phyloP scores from a whole-genome alignment of 768 basidiomycete species.

The Rhizopogon vinicolor region DNA sequence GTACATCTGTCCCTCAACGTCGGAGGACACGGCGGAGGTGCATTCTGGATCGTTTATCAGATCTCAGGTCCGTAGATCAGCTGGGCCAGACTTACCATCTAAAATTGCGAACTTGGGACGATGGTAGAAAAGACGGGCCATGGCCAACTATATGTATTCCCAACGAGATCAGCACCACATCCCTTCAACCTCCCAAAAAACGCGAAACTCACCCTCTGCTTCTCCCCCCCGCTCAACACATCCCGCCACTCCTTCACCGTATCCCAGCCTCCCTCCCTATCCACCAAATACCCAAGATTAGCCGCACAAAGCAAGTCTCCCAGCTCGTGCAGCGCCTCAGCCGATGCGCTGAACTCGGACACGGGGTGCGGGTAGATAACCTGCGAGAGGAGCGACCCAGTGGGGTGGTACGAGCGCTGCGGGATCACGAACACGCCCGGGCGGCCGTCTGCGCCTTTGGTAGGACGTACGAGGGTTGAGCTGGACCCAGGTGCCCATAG shows the following conservation, averaged over 20 bases:
- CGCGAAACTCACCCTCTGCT: constrained; percentile 64
- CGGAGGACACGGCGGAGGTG: constrained; percentile 92
- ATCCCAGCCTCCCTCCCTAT: constrained; percentile 84
- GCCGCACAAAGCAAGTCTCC: constrained; percentile 76
- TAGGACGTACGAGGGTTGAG: constrained; percentile 17
- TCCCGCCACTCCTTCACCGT: constrained; percentile 96
- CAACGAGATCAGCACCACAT: constrained; percentile 3
- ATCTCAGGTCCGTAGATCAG: constrained; percentile 30
- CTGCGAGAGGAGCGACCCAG: constrained; percentile 86
- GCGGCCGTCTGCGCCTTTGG: constrained; percentile 32
- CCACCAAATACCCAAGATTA: constrained; percentile 80
- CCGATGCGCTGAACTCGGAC: neutral
- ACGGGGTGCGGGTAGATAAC: constrained; percentile 57
- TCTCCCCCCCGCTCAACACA: constrained; percentile 94
- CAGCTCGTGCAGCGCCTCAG: constrained; percentile 60
- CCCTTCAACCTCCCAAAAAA: neutral
- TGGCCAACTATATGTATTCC: constrained; percentile 58
- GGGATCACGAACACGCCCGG: constrained; percentile 80
- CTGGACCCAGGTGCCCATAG: constrained; percentile 68
- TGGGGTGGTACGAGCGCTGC: constrained; percentile 89
- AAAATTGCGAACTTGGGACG: constrained; percentile 77
- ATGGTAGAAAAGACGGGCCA: constrained; percentile 93
- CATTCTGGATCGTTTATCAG: constrained; percentile 53
- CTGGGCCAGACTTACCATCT: constrained; percentile 68
- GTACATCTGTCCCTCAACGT: constrained; percentile 96